Percentiles rank a stretch among this genome's conserved stretches.
Evolutionary conservation across 176 grass and related monocot genomes (phyloP).

Genomic region (Zoysia pacifica): DNA sequence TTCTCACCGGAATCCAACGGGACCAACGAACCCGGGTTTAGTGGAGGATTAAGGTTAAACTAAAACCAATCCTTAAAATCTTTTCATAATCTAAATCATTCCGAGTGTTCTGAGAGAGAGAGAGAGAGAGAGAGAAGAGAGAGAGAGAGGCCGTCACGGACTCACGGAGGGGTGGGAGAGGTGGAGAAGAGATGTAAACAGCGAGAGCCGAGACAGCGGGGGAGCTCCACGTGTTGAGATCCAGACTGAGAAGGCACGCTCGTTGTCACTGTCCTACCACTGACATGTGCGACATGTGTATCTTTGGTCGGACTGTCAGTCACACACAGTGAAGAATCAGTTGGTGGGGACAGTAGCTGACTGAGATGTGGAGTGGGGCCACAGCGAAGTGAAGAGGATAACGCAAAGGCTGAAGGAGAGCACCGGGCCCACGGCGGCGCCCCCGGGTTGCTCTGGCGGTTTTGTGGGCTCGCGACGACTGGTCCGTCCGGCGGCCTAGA

Average conservation of each 20-base stretch:
- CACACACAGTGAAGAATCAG: rapidly evolving
- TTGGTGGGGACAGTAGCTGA: background rate
- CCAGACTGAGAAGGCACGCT: too few species aligned
- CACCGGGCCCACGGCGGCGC: slow-evolving; percentile 29
- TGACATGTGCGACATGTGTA: background rate
- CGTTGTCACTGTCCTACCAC: rapidly evolving
- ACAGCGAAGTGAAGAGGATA: slow-evolving; percentile 46
- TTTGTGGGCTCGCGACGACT: slow-evolving; percentile 20
- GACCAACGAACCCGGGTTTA: background rate
- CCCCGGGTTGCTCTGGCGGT: slow-evolving; percentile 32
- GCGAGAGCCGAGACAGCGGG: slow-evolving; percentile 26
- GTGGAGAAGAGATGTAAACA: slow-evolving; percentile 36
- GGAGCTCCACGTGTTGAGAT: slow-evolving; percentile 41
- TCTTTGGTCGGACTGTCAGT: background rate
- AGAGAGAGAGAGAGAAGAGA: background rate
- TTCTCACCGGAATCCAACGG: background rate
- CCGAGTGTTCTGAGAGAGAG: background rate
- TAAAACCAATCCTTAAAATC: background rate
- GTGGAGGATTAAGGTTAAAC: slow-evolving; percentile 8
- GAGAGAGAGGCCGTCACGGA: background rate
- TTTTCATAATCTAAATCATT: slow-evolving; percentile 15
- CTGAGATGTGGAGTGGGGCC: background rate
- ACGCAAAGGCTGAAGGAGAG: slow-evolving; percentile 33
- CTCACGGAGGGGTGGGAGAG: background rate
- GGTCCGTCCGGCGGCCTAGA: background rate